Evolutionary conservation across 2,329 filamentous ascomycete species (phyloP).

Genomic region (Clonostachys chloroleuca): DNA sequence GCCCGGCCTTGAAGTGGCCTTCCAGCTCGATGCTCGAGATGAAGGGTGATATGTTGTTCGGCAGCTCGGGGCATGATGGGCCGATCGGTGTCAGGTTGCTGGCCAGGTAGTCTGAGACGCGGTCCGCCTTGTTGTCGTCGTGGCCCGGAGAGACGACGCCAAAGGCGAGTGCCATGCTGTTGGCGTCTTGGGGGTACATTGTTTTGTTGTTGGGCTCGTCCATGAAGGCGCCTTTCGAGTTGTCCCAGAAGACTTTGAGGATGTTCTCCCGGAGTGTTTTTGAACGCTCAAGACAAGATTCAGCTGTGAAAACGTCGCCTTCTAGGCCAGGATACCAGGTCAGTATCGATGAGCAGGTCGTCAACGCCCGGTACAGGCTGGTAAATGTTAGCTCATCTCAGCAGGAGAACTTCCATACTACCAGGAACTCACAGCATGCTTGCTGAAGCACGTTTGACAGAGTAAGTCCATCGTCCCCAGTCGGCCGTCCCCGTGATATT

Average conservation of each 20-base stretch:
- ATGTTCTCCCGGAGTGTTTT: slow-evolving; percentile 36
- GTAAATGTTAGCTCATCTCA: neutral
- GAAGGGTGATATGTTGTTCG: slow-evolving; percentile 53
- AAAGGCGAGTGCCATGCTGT: slow-evolving; percentile 49
- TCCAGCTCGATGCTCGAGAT: slow-evolving; percentile 55
- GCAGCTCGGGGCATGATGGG: slow-evolving; percentile 49
- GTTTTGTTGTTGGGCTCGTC: slow-evolving; percentile 45
- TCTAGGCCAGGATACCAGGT: neutral
- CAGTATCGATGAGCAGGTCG: neutral
- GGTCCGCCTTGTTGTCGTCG: slow-evolving; percentile 15
- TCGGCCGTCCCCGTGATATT: slow-evolving; percentile 44
- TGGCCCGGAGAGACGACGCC: neutral
- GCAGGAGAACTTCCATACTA: too few relatives aligned
- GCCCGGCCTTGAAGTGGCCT: slow-evolving; percentile 44
- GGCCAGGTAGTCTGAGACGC: slow-evolving; percentile 37
- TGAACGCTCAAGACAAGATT: slow-evolving; percentile 36
- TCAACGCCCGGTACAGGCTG: neutral
- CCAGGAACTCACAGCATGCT: neutral
- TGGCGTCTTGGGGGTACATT: slow-evolving; percentile 56
- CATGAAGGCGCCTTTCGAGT: slow-evolving; percentile 37
- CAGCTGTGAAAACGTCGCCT: slow-evolving; percentile 41
- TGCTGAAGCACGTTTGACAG: neutral
- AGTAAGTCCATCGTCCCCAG: slow-evolving; percentile 26
- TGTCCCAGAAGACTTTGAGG: slow-evolving; percentile 42
- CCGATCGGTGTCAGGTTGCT: slow-evolving; percentile 53